Conservation (phyloP, 2,329 filamentous ascomycete species). For the Amauroascus niger region DNA sequence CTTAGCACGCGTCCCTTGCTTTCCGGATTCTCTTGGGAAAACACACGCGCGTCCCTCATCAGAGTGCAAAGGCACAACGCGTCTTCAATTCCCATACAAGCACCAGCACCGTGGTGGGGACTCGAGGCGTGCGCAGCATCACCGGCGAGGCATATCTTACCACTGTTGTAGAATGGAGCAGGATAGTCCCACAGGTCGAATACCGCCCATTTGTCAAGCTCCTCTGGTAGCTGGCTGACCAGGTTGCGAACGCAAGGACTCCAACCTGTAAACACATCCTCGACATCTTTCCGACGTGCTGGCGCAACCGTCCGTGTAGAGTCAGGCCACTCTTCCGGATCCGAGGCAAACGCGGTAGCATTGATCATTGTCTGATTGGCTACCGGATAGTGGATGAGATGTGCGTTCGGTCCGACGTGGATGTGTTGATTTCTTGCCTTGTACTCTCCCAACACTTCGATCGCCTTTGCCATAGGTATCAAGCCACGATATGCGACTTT, state of each 20-base stretch:
- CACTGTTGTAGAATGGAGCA: conserved; percentile 26
- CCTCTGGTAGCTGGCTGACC: conserved; percentile 1
- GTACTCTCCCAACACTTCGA: conserved; percentile 41
- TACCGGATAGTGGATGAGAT: conserved; percentile 1
- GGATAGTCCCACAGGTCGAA: conserved; percentile 13
- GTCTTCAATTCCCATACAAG: conserved; percentile 33
- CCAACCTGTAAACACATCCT: neutral
- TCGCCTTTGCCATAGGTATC: conserved; percentile 49
- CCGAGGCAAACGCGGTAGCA: neutral
- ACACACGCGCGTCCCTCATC: conserved; percentile 2
- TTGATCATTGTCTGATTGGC: neutral
- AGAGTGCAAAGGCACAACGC: conserved; percentile 23
- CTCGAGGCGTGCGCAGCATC: conserved; percentile 34
- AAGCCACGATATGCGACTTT: conserved; percentile 56
- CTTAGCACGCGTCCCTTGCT: conserved; percentile 21
- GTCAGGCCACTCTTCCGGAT: conserved; percentile 1
- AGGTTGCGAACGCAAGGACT: conserved; percentile 1
- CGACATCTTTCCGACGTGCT: neutral
- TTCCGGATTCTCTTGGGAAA: neutral
- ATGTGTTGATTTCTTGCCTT: conserved; percentile 19
- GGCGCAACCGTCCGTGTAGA: neutral
- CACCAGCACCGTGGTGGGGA: conserved; percentile 32
- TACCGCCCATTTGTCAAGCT: conserved; percentile 6
- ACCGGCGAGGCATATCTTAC: conserved; percentile 28
- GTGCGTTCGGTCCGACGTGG: conserved; percentile 4